These are phyloP conservation scores for Quercus berberidifolia DNA, from an alignment of 306 rosid species.

Conservation along the genomic window DNA sequence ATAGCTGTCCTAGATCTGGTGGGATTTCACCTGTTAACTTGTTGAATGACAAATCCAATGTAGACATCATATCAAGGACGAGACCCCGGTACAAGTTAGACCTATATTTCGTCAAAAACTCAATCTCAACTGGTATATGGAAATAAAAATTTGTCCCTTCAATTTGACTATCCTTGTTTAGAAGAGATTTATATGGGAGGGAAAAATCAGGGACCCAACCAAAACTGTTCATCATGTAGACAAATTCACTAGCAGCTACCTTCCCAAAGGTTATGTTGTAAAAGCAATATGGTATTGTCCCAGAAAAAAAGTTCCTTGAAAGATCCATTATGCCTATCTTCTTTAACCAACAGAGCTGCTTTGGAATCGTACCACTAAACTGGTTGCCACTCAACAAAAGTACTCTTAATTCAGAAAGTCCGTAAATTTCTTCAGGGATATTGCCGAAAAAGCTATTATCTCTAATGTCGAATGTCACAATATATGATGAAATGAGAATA, in stretches of 20 bases:
- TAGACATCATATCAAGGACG: not conserved
- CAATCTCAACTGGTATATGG: not conserved
- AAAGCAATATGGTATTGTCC: conserved; percentile 20
- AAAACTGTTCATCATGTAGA: too few relatives aligned
- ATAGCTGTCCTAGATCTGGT: not conserved
- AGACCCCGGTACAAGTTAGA: not conserved
- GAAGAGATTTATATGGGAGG: too few relatives aligned
- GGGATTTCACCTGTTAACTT: not conserved
- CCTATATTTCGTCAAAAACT: not conserved
- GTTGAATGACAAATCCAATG: conserved; percentile 4
- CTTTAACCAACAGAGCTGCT: conserved; percentile 3
- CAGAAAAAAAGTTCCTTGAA: conserved; percentile 8
- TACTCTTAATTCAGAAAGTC: not conserved
- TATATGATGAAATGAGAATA: not conserved
- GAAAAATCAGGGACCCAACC: too few relatives aligned
- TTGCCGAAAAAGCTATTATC: conserved; percentile 5
- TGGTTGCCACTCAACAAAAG: conserved; percentile 12
- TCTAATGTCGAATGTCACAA: conserved; percentile 14
- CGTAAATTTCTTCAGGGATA: conserved; percentile 15
- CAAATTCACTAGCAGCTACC: not conserved
- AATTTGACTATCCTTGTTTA: too few relatives aligned
- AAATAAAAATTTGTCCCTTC: too few relatives aligned
- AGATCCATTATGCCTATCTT: not conserved
- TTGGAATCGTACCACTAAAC: conserved; percentile 19
- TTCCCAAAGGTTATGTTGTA: not conserved